Evolutionary conservation across 805 yeast genomes (phyloP), one percentile per base, ranked within the genome.

Genomic region (Metschnikowia aberdeeniae): DNA sequence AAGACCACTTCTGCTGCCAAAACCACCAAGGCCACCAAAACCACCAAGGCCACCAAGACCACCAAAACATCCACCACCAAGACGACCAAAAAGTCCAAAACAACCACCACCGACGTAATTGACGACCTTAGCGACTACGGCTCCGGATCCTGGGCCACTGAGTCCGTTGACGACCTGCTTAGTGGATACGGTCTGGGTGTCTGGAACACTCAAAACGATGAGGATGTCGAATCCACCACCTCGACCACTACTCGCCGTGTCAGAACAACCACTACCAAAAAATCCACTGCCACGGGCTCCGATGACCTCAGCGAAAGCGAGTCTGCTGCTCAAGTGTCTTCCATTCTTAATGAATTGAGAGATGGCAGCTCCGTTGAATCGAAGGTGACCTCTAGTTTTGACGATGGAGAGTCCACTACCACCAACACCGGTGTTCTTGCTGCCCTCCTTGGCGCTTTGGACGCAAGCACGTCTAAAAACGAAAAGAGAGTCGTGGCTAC

Each of bases 291-390:
- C 22, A 32, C 42, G 9, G 38, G 14, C 33, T 8, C 34, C 6
- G 33, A 27, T 13, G 35, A 33, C 31, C 14, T 35, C 32, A 22
- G 26, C 17, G 37, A 35, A 13, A 11, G 41, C 10, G 38, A 36
- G 27, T 45, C 50, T 14, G 39, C 44, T 1, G 50, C 45, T 9
- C 51, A 53, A 22, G 55, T 53, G 1, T 42, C 51, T 3, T 51
- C 55, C 7, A 45, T 53, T 26, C 50, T 53, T 11, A 36, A 52
- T 17, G 39, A 43, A 14, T 39, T 53, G n/a, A 36, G 49, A 26
- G 47, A 45, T 6, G 38, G 40, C 40, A 34, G n/a, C 24, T 28
- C 39, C 12, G 5, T 12, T 17, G 30, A 11, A 37, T 8, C 31
- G 2, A 14, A 33, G 9, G 32, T 33, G 9, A 40, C 36, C 13